Evolutionary conservation across 306 rosid species (phyloP).

Genomic region (Potentilla sterilis): DNA sequence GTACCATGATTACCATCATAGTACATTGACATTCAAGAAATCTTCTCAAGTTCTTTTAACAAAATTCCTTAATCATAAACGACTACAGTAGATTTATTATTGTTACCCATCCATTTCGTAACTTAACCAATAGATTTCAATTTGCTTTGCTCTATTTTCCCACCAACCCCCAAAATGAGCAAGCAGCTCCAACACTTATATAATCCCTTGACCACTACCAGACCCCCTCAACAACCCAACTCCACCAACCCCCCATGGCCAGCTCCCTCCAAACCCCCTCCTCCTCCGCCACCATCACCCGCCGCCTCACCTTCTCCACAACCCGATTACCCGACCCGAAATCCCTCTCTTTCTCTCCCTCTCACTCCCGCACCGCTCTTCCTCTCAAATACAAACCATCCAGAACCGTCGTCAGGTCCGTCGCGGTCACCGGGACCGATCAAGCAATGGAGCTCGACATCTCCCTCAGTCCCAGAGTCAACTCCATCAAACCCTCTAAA

Average conservation of each 20-base stretch:
- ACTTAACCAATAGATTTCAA: too few relatives aligned
- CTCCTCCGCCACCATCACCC: constrained; percentile 11
- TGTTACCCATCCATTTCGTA: too few relatives aligned
- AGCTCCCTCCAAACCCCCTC: constrained; percentile 27
- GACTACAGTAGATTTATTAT: too few relatives aligned
- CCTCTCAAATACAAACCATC: constrained; percentile 35
- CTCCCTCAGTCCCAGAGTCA: constrained; percentile 78
- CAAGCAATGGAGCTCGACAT: constrained; percentile 45
- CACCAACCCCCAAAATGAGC: too few relatives aligned
- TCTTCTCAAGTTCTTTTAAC: too few relatives aligned
- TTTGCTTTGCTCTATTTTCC: too few relatives aligned
- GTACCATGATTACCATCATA: too few relatives aligned
- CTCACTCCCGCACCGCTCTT: not conserved
- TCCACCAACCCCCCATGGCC: constrained; percentile 33
- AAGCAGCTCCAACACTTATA: too few relatives aligned
- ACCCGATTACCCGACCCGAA: constrained; percentile 24
- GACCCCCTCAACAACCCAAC: too few relatives aligned
- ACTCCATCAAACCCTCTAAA: constrained; percentile 77
- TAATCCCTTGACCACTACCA: too few relatives aligned
- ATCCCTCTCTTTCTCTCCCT: constrained; percentile 41
- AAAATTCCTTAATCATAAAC: too few relatives aligned
- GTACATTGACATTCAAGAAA: too few relatives aligned
- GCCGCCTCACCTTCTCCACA: constrained; percentile 18
- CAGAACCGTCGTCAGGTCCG: constrained; percentile 38
- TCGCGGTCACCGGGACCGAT: constrained; percentile 35